Base-by-base conservation (phyloP, 345 rosid genomes). In the Microcos paniculata region DNA sequence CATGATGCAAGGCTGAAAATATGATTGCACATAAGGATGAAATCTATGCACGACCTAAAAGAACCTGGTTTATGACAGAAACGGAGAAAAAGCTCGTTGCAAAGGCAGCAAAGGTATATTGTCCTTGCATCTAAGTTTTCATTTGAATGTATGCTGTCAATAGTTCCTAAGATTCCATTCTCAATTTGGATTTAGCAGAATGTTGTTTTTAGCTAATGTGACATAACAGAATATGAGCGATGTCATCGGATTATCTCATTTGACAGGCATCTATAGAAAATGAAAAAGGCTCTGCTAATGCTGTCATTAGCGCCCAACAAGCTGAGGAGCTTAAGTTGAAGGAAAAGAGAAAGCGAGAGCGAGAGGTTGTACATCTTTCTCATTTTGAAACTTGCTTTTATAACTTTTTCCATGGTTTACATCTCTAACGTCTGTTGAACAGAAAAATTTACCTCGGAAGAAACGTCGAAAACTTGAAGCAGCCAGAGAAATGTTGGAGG, bases 401-500 rank as follows among this genome's bases (percentile, higher is more conserved):
- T 40, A 18, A 40, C 55, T 66, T 69, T 42, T n/a, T 56, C 61
- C 76, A 30, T 67, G 15, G 42, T 80, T 70, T 61, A 76, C 77
- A 59, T 45, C 71, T n/a, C 46, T 73, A 40, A 58, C 62, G 31
- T 72, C 48, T 77, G 45, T 63, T 70, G 78, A 77, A 77, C 90
- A 93, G 98, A 93, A 90, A 90, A 90, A 89, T 77, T 82, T 96
- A 79, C 99, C 97, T 5, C 87, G 98, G 66, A 93, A 88, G 81
- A 86, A 87, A 84, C 95, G 97, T 73, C 88, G 97, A 78, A 96
- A 89, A 77, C 81, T 96, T 76, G 96, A 96, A 90, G 97, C 99
- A 69, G 96, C 97, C 40, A 85, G 98, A 82, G 99, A 96, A 79
- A 96, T 89, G 95, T 72, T 92, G 88, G 99, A 96, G 81, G 93